Conservation (phyloP, 169 alveolate genomes). For the Miamiensis avidus region DNA sequence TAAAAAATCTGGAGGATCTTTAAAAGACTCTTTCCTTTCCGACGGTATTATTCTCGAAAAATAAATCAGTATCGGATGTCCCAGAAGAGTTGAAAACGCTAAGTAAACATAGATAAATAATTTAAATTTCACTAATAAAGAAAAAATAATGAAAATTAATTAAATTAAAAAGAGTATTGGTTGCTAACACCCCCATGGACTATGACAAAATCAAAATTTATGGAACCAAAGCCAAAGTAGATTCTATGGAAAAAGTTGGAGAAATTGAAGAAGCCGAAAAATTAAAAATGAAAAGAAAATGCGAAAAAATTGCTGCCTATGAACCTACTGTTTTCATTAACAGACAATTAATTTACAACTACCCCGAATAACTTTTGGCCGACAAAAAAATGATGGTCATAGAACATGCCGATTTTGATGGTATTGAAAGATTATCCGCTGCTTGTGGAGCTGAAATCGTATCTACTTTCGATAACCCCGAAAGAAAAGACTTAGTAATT, state of each 20-base stretch:
- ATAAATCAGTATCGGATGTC: conserved; percentile 95
- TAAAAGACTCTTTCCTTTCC: conserved; percentile 96
- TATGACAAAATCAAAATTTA: conserved; percentile 99
- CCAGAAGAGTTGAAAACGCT: conserved; percentile 85
- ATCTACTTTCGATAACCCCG: conserved; percentile 98
- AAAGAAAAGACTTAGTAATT: conserved; percentile 62
- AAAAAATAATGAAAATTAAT: neutral
- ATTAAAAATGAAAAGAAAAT: conserved; percentile 97
- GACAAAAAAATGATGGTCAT: conserved; percentile 97
- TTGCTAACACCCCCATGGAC: conserved; percentile 99
- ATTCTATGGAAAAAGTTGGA: conserved; percentile 97
- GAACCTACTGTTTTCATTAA: conserved; percentile 99
- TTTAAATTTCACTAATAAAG: neutral
- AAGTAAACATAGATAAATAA: conserved; percentile 7
- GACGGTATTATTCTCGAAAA: conserved; percentile 99
- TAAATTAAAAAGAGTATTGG: conserved; percentile 66
- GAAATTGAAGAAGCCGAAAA: conserved; percentile 98
- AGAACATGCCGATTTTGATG: conserved; percentile 99
- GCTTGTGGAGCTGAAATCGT: conserved; percentile 98
- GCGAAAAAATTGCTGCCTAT: conserved; percentile 94
- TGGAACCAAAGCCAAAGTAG: conserved; percentile 98
- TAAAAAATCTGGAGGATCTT: conserved; percentile 98
- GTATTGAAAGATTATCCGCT: conserved; percentile 99
- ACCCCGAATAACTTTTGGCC: conserved; percentile 97
- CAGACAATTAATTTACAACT: conserved; percentile 98